phyloP scores from a whole-genome alignment of 2,329 filamentous ascomycete species.

The Pyricularia grisea region DNA sequence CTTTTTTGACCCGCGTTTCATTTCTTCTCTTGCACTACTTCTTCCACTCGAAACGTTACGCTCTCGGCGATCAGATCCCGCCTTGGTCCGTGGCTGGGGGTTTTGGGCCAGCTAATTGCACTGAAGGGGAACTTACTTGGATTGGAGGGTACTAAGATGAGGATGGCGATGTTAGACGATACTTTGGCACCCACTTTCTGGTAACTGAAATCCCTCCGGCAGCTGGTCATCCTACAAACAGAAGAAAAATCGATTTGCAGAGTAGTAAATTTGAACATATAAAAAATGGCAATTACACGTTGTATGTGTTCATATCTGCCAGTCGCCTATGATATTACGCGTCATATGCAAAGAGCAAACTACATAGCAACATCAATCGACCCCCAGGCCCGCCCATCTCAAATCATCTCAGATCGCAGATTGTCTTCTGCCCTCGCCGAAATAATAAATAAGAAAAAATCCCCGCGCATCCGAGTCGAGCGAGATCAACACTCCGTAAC shows the following conservation, averaged over 20 bases:
- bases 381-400: background rate
- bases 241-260: too few relatives aligned
- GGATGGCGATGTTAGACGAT: background rate
- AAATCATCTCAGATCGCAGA: background rate
- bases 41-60: background rate
- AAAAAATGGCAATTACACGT: too few relatives aligned
- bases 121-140: background rate
- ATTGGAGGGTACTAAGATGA: background rate
- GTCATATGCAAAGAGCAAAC: background rate
- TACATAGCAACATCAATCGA: background rate
- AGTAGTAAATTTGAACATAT: too few relatives aligned
- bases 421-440: background rate
- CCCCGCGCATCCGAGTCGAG: background rate
- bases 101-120: background rate
- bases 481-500: background rate
- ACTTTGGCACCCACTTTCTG: background rate
- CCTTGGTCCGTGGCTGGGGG: background rate
- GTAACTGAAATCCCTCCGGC: background rate
- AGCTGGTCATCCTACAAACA: too few relatives aligned
- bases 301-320: too few relatives aligned
- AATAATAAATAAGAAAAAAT: background rate
- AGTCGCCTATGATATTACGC: background rate
- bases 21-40: background rate
- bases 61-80: background rate
- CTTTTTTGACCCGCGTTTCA: background rate